Conservation (phyloP, 257 asterid genomes). For the Solanum sejunctum region DNA sequence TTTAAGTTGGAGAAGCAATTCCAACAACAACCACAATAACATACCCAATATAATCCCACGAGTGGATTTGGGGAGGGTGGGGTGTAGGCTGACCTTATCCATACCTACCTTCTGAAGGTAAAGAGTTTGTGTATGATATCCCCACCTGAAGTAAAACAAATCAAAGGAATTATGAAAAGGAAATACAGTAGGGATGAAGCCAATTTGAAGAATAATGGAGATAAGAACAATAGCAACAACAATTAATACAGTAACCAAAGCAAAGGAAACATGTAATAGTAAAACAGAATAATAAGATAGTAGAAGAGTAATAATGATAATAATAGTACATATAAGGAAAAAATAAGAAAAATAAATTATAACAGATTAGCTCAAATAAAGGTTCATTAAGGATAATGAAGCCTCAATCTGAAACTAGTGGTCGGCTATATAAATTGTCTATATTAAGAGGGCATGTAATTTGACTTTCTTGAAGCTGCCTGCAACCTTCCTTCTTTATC, state of each 20-base stretch:
- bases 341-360: neutral
- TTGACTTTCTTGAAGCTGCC: neutral
- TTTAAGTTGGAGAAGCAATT: no score
- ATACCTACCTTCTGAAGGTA: no score
- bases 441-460: neutral
- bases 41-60: no score
- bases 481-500: neutral
- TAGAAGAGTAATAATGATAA: neutral
- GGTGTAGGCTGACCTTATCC: no score
- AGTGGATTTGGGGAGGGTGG: no score
- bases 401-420: neutral
- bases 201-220: neutral
- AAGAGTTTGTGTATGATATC: no score
- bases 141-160: no score
- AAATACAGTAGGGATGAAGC: neutral
- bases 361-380: neutral
- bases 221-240: neutral
- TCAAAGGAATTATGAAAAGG: neutral
- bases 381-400: neutral
- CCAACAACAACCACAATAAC: no score
- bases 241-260: neutral
- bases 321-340: neutral
- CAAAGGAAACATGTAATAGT: neutral
- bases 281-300: no score
- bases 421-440: neutral